phyloP scores from a whole-genome alignment of 108 stramenopile species.

The Aurantiochytrium sp. region DNA sequence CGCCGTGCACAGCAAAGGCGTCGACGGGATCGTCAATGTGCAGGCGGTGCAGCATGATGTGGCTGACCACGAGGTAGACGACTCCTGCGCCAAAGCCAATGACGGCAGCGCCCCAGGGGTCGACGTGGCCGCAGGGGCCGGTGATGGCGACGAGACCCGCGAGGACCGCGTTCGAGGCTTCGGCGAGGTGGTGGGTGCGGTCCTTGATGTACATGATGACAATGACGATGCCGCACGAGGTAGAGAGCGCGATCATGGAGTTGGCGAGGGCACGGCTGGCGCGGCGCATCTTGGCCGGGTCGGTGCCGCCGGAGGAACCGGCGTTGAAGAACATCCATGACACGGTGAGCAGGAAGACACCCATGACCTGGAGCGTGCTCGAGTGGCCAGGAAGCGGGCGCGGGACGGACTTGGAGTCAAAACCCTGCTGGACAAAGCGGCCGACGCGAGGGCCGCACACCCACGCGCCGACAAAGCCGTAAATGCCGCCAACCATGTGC shows the following conservation, averaged over 20 bases:
- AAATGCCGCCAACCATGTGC: constrained; percentile 48
- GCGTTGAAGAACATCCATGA: constrained; percentile 93
- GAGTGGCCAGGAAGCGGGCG: constrained; percentile 52
- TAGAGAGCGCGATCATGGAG: not conserved
- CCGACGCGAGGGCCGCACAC: constrained; percentile 46
- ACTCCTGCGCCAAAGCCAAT: constrained; percentile 71
- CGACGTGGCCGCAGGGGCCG: constrained; percentile 70
- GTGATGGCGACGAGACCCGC: constrained; percentile 86
- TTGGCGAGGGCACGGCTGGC: not conserved
- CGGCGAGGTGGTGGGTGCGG: constrained; percentile 17
- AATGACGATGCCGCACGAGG: not conserved
- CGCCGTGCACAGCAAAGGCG: not conserved
- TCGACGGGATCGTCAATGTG: constrained; percentile 25
- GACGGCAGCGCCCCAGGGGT: constrained; percentile 75
- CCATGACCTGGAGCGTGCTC: constrained; percentile 72
- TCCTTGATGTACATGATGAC: constrained; percentile 19
- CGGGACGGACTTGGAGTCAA: not conserved
- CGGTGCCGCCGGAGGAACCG: constrained; percentile 66
- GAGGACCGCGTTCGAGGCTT: constrained; percentile 55
- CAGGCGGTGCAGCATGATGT: constrained; percentile 52
- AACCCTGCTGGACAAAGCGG: constrained; percentile 35
- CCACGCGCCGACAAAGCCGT: constrained; percentile 42
- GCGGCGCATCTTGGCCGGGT: not conserved
- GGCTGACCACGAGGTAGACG: constrained; percentile 62
- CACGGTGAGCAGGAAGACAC: constrained; percentile 81